Percentiles rank a stretch among this genome's conserved stretches.
phyloP scores from a whole-genome alignment of 768 basidiomycete genomes.

The Phylloporus sp. region DNA sequence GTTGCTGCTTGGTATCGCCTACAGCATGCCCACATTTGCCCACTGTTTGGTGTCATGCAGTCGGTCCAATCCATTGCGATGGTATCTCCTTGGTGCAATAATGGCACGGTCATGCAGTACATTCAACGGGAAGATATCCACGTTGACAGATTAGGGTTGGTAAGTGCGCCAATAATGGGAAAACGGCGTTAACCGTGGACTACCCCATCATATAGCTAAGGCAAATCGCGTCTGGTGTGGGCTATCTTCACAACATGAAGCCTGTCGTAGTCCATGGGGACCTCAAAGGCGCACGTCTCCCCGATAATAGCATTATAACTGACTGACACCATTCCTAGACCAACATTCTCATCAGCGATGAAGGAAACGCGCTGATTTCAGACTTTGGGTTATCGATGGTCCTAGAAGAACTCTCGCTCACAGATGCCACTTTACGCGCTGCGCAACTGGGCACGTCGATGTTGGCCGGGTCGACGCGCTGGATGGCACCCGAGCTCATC shows the following conservation, averaged over 20 bases:
- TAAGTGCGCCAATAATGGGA: conserved; percentile 23
- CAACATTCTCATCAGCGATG: conserved; percentile 53
- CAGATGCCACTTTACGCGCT: conserved; percentile 19
- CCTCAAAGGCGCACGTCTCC: conserved; percentile 51
- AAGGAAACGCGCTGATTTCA: conserved; percentile 51
- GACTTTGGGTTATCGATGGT: conserved; percentile 63
- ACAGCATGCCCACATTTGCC: conserved; percentile 52
- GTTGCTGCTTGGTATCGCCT: conserved; percentile 56
- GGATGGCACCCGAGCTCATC: conserved; percentile 55
- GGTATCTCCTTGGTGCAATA: conserved; percentile 63
- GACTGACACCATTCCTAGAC: conserved; percentile 32
- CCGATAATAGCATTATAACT: neutral
- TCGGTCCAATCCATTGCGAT: conserved; percentile 51
- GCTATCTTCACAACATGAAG: conserved; percentile 53
- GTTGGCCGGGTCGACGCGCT: conserved; percentile 34
- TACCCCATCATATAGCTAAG: conserved; percentile 34
- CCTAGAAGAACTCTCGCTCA: conserved; percentile 46
- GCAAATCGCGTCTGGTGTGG: conserved; percentile 54
- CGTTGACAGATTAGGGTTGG: conserved; percentile 45
- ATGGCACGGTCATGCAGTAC: conserved; percentile 53
- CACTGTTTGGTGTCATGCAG: conserved; percentile 53
- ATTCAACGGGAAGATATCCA: conserved; percentile 38
- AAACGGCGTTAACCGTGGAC: neutral
- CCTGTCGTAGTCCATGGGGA: conserved; percentile 60
- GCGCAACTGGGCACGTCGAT: conserved; percentile 29